Evolutionary conservation across 163 green algal species (phyloP).

Genomic region (Trebouxiophyceae sp.): DNA sequence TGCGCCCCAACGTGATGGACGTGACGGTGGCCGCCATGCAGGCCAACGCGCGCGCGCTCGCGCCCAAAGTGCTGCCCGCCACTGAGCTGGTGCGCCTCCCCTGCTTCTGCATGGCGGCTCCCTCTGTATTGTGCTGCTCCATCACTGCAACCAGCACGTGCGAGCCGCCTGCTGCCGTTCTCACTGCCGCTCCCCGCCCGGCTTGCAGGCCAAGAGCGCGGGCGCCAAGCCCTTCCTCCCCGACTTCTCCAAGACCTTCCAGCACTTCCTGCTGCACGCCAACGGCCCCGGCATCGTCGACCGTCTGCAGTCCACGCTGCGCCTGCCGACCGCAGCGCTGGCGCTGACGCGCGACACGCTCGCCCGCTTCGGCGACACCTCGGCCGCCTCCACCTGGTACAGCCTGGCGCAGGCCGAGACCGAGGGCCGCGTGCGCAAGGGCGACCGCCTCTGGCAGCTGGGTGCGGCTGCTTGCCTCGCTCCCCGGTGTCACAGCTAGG

Average conservation of each 20-base stretch:
- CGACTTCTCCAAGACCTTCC: slow-evolving; percentile 64
- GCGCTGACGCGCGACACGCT: slow-evolving; percentile 59
- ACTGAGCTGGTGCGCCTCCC: slow-evolving; percentile 9
- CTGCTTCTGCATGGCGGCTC: too few relatives aligned
- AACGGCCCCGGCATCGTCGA: slow-evolving; percentile 86
- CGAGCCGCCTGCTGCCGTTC: too few relatives aligned
- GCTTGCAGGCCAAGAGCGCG: not conserved
- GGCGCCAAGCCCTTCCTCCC: slow-evolving; percentile 58
- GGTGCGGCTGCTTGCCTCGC: too few relatives aligned
- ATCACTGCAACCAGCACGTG: too few relatives aligned
- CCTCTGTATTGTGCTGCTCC: too few relatives aligned
- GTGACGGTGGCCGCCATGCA: slow-evolving; percentile 35
- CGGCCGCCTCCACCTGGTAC: slow-evolving; percentile 78
- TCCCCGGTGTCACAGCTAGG: too few relatives aligned
- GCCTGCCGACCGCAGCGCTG: slow-evolving; percentile 47
- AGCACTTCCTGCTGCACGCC: slow-evolving; percentile 82
- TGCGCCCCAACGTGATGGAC: slow-evolving; percentile 50
- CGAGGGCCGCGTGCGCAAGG: slow-evolving; percentile 28
- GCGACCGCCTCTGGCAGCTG: slow-evolving; percentile 70
- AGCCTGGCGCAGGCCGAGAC: slow-evolving; percentile 60
- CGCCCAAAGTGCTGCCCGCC: slow-evolving; percentile 4
- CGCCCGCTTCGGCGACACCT: slow-evolving; percentile 77
- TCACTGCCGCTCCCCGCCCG: too few relatives aligned
- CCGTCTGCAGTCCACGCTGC: slow-evolving; percentile 86
- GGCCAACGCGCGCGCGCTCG: slow-evolving; percentile 1